phyloP scores from a whole-genome alignment of 768 basidiomycete species.

The Leccinum broughii region DNA sequence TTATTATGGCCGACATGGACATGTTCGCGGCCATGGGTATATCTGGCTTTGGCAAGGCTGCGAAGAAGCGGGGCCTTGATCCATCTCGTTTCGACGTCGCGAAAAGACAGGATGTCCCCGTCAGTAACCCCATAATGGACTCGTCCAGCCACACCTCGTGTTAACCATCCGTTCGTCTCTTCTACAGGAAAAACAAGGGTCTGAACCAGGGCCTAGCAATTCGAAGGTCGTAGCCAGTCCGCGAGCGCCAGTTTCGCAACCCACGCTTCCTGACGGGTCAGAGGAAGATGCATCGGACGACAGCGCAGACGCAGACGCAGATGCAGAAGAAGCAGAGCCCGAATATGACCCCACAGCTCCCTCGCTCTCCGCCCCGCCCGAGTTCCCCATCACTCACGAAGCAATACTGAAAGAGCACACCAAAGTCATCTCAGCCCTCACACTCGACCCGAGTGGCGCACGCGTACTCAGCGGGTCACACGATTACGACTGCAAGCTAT shows the following conservation, averaged over 20 bases:
- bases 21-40: conserved; percentile 84
- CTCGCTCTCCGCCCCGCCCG: conserved; percentile 42
- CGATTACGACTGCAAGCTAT: conserved; percentile 97
- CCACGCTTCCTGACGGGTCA: conserved; percentile 11
- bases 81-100: conserved; percentile 78
- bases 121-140: conserved; percentile 19
- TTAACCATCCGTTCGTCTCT: conserved; percentile 13
- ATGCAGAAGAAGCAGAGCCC: conserved; percentile 34
- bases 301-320: conserved; percentile 14
- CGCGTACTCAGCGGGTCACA: conserved; percentile 89
- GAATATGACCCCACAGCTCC: conserved; percentile 54
- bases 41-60: conserved; percentile 76
- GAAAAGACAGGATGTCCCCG: conserved; percentile 50
- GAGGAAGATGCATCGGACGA: conserved; percentile 29
- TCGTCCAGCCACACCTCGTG: conserved; percentile 21
- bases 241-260: conserved; percentile 3
- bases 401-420: conserved; percentile 91
- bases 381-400: conserved; percentile 90
- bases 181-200: conserved; percentile 16
- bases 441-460: conserved; percentile 93
- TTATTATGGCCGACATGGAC: conserved; percentile 59
- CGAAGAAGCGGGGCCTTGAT: conserved; percentile 65
- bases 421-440: conserved; percentile 91
- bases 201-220: conserved; percentile 21
- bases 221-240: conserved; percentile 26